These are phyloP conservation scores for Aspergillus spinulosporus DNA, from an alignment of 2,329 filamentous ascomycete species.

Conservation along the genomic window DNA sequence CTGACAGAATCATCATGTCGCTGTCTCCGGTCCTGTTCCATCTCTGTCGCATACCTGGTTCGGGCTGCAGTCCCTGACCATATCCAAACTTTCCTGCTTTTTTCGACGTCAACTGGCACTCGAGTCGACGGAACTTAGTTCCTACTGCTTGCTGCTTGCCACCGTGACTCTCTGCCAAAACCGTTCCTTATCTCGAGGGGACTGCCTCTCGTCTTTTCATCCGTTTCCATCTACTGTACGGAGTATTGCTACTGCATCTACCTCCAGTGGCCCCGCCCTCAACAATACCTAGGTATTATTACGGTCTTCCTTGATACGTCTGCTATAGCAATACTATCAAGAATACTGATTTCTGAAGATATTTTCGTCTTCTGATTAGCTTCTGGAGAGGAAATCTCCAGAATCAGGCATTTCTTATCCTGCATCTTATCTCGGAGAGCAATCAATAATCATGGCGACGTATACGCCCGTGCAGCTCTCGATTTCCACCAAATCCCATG, in stretches of 20 bases:
- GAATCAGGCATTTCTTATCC: background rate
- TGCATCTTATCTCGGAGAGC: background rate
- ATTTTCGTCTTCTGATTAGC: background rate
- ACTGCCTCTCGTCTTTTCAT: background rate
- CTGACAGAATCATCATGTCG: constrained; percentile 5
- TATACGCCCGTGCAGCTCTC: constrained; percentile 29
- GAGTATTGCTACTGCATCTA: background rate
- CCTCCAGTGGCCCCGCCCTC: background rate
- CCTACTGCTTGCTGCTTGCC: constrained; percentile 14
- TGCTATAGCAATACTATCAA: constrained; percentile 2
- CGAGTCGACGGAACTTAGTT: background rate
- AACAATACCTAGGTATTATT: background rate
- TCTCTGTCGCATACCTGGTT: constrained; percentile 5
- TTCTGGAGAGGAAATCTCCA: background rate
- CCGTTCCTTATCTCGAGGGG: too few species aligned
- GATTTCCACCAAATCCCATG: constrained; percentile 25
- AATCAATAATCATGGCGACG: constrained; percentile 16
- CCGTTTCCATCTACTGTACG: background rate
- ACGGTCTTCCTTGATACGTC: background rate
- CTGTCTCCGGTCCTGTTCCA: background rate
- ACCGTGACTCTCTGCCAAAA: constrained; percentile 8
- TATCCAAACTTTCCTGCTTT: background rate
- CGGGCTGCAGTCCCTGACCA: constrained; percentile 9
- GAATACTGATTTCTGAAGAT: background rate
- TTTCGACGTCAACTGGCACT: background rate